A percentile compares a stretch with the other conserved stretches of the same genome.
phyloP scores from a whole-genome alignment of 768 basidiomycete species.

The Podaxis sp. region DNA sequence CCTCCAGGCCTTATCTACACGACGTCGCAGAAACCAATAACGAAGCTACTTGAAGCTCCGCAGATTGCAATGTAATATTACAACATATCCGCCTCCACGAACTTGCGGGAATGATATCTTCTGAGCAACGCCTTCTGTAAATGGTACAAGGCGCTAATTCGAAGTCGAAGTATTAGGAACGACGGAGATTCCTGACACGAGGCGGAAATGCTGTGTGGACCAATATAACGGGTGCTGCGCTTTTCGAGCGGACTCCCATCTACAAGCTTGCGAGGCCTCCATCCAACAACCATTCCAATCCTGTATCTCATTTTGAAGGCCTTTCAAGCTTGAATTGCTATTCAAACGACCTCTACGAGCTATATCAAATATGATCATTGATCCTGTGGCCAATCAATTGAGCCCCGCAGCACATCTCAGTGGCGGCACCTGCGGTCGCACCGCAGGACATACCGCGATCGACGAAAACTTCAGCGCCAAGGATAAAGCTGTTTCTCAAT shows the following conservation, averaged over 20 bases:
- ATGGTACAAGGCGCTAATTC: constrained; percentile 2
- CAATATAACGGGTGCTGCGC: background rate
- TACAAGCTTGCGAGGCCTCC: constrained; percentile 2
- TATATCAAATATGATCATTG: background rate
- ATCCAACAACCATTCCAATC: background rate
- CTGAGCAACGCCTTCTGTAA: background rate
- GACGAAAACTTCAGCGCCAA: background rate
- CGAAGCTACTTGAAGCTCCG: background rate
- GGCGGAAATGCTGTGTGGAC: background rate
- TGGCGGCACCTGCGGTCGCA: background rate
- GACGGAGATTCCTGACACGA: background rate
- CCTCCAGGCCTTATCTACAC: background rate
- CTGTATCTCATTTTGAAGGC: background rate
- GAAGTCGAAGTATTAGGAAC: constrained; percentile 12
- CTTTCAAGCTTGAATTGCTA: background rate
- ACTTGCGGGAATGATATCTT: background rate
- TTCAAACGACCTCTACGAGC: background rate
- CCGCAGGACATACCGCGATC: background rate
- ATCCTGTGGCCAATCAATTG: background rate
- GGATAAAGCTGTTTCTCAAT: background rate
- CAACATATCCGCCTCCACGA: constrained; percentile 1
- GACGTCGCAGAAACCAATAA: background rate
- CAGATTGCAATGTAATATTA: background rate
- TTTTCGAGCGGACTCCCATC: background rate
- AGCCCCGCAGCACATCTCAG: background rate